Evolutionary conservation across 78 protist genomes (phyloP), one percentile per base, ranked within the genome.

Genomic region (Blattamonas nauphoetae): DNA sequence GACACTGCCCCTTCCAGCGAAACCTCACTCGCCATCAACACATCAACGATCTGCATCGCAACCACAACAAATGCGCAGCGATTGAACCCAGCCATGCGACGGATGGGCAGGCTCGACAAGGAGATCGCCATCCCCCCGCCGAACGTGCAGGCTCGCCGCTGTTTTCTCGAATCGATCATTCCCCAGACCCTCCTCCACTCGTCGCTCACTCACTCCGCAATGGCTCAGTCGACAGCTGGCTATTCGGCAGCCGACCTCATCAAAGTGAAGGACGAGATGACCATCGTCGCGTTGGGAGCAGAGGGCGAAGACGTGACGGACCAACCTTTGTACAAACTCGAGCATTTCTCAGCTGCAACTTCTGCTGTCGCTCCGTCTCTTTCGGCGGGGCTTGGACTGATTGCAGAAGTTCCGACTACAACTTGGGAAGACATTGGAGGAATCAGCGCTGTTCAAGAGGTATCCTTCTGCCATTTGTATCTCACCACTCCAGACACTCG

Each of bases 371-470:
- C 33, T 4, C 83, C 83, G 29, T 79, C 83, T 6, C 83, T 79
- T 6, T 4, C 83, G 5, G 42, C 29, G 83, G 83, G 83, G 3
- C 42, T 2, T 1, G 86, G 86, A 1, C 1, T 1, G 42, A 42
- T 42, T 1, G 63, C 43, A 45, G 85, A 82, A 6, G 33, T 2
- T 5, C 6, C 3, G 43, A 11, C 45, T 1, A 84, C 86, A 32
- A 34, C 78, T 21, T 93, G 94, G 93, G 88, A 81, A 33, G 95
- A 93, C 77, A 93, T 94, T 32, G 96, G 96, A 42, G 96, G 96
- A 0, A 45, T 93, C 0, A 89, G 84, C 2, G 90, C 45, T 1
- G 84, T 89, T 29, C 89, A 92, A 86, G 38, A 4, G 55, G 83
- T 11, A 4, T 36, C 6, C 83, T 5, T 21, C 41, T 6, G 32